These are phyloP conservation scores for Penicillium soppii DNA, from an alignment of 495 filamentous ascomycete genomes.

Conservation along the genomic window DNA sequence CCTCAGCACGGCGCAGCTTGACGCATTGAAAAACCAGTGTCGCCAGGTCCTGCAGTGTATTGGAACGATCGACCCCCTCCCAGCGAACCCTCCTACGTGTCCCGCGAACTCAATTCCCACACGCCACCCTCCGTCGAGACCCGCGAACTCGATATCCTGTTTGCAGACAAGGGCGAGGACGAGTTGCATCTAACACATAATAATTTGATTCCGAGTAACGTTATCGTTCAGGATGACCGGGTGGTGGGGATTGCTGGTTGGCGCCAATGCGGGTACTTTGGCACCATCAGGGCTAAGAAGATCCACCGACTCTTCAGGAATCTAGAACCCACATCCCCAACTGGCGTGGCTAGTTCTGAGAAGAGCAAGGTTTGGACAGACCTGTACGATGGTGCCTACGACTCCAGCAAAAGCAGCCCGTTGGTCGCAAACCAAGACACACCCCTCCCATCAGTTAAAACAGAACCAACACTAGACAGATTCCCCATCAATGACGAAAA, in stretches of 20 bases:
- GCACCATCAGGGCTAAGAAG: conserved; percentile 31
- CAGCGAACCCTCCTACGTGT: conserved; percentile 38
- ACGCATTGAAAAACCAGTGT: conserved; percentile 37
- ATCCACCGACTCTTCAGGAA: conserved; percentile 35
- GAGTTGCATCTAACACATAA: conserved; percentile 37
- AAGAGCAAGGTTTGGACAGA: conserved; percentile 30
- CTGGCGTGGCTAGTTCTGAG: conserved; percentile 4
- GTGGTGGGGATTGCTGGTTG: conserved; percentile 42
- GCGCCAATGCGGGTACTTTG: conserved; percentile 46
- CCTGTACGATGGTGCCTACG: conserved; percentile 31
- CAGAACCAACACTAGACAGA: conserved; percentile 34
- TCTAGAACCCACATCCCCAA: conserved; percentile 14
- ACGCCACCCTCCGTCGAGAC: conserved; percentile 19
- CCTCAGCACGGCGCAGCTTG: conserved; percentile 31
- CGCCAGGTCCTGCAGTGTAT: conserved; percentile 35
- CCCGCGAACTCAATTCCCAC: conserved; percentile 36
- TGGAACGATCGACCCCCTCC: conserved; percentile 19
- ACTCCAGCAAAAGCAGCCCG: conserved; percentile 5
- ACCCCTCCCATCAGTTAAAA: conserved; percentile 33
- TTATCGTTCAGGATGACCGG: conserved; percentile 37
- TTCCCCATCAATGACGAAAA: conserved; percentile 31
- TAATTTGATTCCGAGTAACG: conserved; percentile 36
- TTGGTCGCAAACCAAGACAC: conserved; percentile 17
- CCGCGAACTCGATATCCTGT: conserved; percentile 35
- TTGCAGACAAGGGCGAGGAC: conserved; percentile 27